Base-by-base conservation (phyloP, 495 filamentous ascomycete species). In the Emericellopsis terricola region DNA sequence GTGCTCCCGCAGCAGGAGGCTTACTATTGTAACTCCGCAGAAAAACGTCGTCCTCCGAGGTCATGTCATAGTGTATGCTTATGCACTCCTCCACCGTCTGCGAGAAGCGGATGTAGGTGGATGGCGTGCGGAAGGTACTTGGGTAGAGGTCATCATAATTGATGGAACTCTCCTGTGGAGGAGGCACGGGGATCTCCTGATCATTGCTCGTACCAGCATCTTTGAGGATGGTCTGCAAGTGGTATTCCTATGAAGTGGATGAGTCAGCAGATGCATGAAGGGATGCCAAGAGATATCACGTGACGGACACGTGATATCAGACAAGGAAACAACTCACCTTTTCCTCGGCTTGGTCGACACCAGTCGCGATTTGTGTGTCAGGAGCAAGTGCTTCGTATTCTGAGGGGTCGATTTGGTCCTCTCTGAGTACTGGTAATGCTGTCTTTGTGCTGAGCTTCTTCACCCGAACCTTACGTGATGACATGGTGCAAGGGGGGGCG, bases 51-150 rank as follows among this genome's bases (percentile, higher is more conserved):
- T 97, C 89, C 32, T 91, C 82, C 40, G 76, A 73, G 11, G 72
- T 81, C 81, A 94, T 85, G 55, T 87, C 80, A 71, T 97, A 96
- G 40, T 76, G 70, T 49, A 73, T 78, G 37, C 55, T 62, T 44
- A 75, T 72, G 45, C 77, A 87, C 51, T 97, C 89, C 59, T 97
- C 89, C 31, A 97, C 91, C 3, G 89, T 97, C 38, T 87, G 84
- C 38, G 87, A 94, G 62, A 92, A 97, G 50, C 89, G 82, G 48
- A 96, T 94, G 57, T 94, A 96, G 34, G 84, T 85, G 40, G 78
- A 72, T 19, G 91, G 83, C 48, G 89, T 75, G 48, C 70, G 67
- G 57, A 85, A 92, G 29, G 60, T 55, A 32, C 68, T 71, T 20
- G 81, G 71, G 51, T 96, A 96, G 34, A 94, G 69, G 40, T 77